These are phyloP conservation scores for Lactifluus subvellereus DNA, from an alignment of 768 basidiomycete genomes.

Conservation along the genomic window DNA sequence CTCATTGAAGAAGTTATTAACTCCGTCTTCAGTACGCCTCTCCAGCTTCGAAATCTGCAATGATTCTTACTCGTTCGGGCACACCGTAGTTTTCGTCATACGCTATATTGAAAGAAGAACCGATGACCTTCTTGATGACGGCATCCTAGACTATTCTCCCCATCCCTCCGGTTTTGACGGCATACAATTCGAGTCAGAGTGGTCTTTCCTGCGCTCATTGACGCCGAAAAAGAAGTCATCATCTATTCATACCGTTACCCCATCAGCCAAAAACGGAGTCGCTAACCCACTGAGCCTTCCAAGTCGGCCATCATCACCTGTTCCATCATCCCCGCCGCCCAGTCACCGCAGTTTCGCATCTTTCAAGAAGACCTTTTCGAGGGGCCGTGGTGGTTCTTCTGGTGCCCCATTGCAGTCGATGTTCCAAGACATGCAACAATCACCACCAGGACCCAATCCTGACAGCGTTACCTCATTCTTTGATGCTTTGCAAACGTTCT, in stretches of 20 bases:
- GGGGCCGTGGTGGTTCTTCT: slow-evolving; percentile 42
- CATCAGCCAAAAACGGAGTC: slow-evolving; percentile 33
- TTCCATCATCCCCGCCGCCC: slow-evolving; percentile 31
- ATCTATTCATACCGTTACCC: slow-evolving; percentile 30
- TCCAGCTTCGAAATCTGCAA: neutral
- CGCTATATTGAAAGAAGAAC: slow-evolving; percentile 86
- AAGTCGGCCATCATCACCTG: slow-evolving; percentile 41
- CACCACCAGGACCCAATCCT: slow-evolving; percentile 37
- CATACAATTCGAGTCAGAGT: slow-evolving; percentile 93
- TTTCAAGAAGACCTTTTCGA: slow-evolving; percentile 57
- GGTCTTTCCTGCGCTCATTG: slow-evolving; percentile 83
- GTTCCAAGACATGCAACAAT: slow-evolving; percentile 42
- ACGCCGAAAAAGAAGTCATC: slow-evolving; percentile 52
- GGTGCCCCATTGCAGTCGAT: slow-evolving; percentile 44
- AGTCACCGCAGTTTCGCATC: slow-evolving; percentile 50
- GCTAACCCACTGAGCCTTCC: slow-evolving; percentile 46
- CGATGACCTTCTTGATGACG: slow-evolving; percentile 76
- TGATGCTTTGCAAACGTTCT: slow-evolving; percentile 75
- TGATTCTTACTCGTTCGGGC: slow-evolving; percentile 5
- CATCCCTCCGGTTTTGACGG: slow-evolving; percentile 72
- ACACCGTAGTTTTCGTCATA: slow-evolving; percentile 78
- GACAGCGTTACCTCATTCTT: slow-evolving; percentile 70
- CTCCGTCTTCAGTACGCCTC: slow-evolving; percentile 77
- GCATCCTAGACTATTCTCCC: slow-evolving; percentile 77
- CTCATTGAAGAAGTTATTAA: slow-evolving; percentile 90